Percentiles rank a stretch among this genome's conserved stretches.
Evolutionary conservation across 768 basidiomycete species (phyloP).

Genomic region (Amanita jacksonii): DNA sequence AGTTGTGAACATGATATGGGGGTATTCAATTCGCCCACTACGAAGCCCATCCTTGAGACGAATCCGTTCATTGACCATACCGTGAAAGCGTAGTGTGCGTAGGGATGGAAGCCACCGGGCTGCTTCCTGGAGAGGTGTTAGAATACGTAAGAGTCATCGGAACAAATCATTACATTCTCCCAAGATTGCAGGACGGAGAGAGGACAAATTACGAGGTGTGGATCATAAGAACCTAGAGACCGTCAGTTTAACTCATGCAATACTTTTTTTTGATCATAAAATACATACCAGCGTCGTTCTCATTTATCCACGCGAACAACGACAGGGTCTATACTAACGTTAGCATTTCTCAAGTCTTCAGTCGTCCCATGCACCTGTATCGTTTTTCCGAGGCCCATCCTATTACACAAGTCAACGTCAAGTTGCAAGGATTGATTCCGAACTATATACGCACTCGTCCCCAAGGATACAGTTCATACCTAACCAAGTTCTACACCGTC

Average conservation of each 20-base stretch:
- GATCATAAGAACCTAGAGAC: conserved; percentile 31
- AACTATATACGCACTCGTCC: conserved; percentile 54
- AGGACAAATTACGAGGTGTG: conserved; percentile 67
- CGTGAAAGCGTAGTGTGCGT: conserved; percentile 52
- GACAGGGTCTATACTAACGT: conserved; percentile 34
- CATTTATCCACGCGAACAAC: conserved; percentile 59
- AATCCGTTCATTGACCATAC: conserved; percentile 39
- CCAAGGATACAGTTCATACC: conserved; percentile 67
- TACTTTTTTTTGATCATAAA: neutral
- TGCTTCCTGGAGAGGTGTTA: conserved; percentile 30
- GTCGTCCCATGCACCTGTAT: conserved; percentile 32
- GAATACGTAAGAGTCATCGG: neutral
- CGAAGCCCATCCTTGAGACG: conserved; percentile 40
- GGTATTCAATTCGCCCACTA: conserved; percentile 19
- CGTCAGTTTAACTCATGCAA: neutral
- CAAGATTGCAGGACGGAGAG: conserved; percentile 57
- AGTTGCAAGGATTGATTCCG: too few species aligned
- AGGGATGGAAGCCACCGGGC: conserved; percentile 46
- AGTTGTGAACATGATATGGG: conserved; percentile 57
- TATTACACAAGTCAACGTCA: too few species aligned
- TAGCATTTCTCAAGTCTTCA: too few species aligned
- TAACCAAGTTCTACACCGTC: conserved; percentile 11
- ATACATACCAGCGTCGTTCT: conserved; percentile 31
- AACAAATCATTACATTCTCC: conserved; percentile 32
- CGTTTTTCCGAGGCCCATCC: conserved; percentile 62